Evolutionary conservation across 768 basidiomycete species (phyloP), one percentile per base, ranked within the genome.

Genomic region (Auricularia sp.): DNA sequence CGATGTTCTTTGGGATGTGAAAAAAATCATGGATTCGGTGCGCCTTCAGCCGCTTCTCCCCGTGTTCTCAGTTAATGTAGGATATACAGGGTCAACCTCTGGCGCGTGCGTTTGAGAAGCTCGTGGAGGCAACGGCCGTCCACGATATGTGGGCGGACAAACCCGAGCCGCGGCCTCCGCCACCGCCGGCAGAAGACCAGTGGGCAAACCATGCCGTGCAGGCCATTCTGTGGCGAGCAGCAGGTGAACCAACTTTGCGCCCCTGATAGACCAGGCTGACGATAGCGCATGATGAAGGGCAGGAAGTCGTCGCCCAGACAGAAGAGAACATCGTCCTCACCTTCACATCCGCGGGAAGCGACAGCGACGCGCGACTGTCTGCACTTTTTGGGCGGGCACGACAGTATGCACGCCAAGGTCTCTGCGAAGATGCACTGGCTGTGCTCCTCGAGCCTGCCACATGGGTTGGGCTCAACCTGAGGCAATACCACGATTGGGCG

Each of bases 141-240:
- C 87, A 86, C 69, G 87, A 92, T 35, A 33, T 71, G 61, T 36
- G 59, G 44, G 58, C 33, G 12, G 35, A 39, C 12, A 59, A 60
- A 14, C 16, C 39, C 47, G 87, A 91, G 67, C 74, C 77, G 67
- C 77, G 78, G 67, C 76, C 77, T 23, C 70, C 78, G 1, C 78
- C 81, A 39, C 71, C 76, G 14, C 84, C 86, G 53, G 76, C 77
- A 12, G 87, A 90, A 62, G 34, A 34, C 33, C 83, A 89, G 71
- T 87, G 87, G 78, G 83, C 84, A 14, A 84, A 84, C 61, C 88
- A 92, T 71, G 82, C 85, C 21, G 86, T 89, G 54, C 88, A 91
- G 70, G 84, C 87, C 12, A 74, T 87, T 54, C 77, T 88, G 16
- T 93, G 91, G 91, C 79, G 74, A 66, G 81, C 84, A 62, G 77